Evolutionary conservation across 2,329 filamentous ascomycete genomes (phyloP).

Genomic region (Hypoxylon sp.): DNA sequence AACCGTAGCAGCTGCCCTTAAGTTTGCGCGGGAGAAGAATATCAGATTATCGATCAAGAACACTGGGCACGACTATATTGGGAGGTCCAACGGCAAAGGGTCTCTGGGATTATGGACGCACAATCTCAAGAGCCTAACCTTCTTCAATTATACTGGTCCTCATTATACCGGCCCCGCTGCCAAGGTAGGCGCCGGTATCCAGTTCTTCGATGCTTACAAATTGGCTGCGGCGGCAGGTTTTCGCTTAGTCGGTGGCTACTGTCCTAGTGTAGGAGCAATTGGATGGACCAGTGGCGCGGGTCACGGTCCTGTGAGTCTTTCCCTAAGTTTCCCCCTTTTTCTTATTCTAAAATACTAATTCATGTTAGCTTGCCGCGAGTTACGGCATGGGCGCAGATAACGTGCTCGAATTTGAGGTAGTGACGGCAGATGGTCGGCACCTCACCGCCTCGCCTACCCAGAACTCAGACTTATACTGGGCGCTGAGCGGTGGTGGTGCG

Average conservation of each 20-base stretch:
- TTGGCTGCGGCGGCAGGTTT: not conserved
- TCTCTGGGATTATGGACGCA: constrained; percentile 54
- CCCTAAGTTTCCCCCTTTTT: not conserved
- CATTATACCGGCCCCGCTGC: constrained; percentile 48
- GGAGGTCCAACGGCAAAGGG: constrained; percentile 51
- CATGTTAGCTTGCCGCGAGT: constrained; percentile 45
- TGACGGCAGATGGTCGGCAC: constrained; percentile 34
- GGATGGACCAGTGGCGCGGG: not conserved
- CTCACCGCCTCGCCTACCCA: constrained; percentile 58
- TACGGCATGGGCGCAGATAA: constrained; percentile 65
- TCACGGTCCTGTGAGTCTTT: not conserved
- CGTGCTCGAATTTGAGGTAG: constrained; percentile 48
- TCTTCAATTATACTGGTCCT: constrained; percentile 27
- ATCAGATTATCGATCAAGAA: constrained; percentile 44
- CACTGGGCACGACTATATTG: constrained; percentile 53
- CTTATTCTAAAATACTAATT: not conserved
- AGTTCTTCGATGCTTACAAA: constrained; percentile 6
- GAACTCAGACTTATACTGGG: constrained; percentile 68
- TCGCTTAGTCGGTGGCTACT: not conserved
- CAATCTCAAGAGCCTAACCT: constrained; percentile 50
- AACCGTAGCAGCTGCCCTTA: constrained; percentile 24
- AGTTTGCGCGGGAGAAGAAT: constrained; percentile 39
- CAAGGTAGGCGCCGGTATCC: constrained; percentile 29
- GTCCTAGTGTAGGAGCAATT: constrained; percentile 3
- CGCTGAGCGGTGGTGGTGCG: constrained; percentile 64